A percentile compares a stretch with the other conserved stretches of the same genome.
Conservation (phyloP, 257 asterid genomes). For the Solanum okadae region DNA sequence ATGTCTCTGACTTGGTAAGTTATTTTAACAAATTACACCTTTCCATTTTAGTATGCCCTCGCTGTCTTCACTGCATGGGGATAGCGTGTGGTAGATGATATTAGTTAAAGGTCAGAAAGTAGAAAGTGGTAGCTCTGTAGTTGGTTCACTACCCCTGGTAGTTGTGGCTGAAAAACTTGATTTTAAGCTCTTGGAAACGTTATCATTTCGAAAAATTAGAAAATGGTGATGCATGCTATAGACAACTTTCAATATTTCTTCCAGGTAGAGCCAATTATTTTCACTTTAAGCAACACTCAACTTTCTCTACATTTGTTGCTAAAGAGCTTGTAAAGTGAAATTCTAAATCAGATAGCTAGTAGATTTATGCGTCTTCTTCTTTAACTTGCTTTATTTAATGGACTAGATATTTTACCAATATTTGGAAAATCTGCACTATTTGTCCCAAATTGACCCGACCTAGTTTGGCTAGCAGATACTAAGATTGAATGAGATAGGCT, state of each 20-base stretch:
- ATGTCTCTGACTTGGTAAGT: slow-evolving; percentile 85
- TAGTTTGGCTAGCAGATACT: not conserved
- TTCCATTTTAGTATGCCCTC: not conserved
- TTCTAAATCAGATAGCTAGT: not conserved
- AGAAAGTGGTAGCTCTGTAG: not conserved
- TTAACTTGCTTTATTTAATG: not conserved
- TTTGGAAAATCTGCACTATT: not conserved
- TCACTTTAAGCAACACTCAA: too few species aligned
- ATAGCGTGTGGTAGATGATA: not conserved
- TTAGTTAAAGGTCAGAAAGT: not conserved
- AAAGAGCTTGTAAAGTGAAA: not conserved
- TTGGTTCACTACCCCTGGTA: not conserved
- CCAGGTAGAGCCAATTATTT: too few species aligned
- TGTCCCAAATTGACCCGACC: not conserved
- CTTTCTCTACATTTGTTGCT: too few species aligned
- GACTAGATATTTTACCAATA: not conserved
- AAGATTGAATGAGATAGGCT: not conserved
- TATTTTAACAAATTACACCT: not conserved
- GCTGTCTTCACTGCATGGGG: not conserved
- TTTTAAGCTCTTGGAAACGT: not conserved
- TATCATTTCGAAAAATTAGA: not conserved
- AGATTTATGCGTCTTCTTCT: not conserved
- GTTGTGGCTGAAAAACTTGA: not conserved
- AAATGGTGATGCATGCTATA: not conserved
- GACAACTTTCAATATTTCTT: not conserved